phyloP scores from a whole-genome alignment of 2,329 filamentous ascomycete genomes.

The Xenosphaeropsis pyriputrescens region DNA sequence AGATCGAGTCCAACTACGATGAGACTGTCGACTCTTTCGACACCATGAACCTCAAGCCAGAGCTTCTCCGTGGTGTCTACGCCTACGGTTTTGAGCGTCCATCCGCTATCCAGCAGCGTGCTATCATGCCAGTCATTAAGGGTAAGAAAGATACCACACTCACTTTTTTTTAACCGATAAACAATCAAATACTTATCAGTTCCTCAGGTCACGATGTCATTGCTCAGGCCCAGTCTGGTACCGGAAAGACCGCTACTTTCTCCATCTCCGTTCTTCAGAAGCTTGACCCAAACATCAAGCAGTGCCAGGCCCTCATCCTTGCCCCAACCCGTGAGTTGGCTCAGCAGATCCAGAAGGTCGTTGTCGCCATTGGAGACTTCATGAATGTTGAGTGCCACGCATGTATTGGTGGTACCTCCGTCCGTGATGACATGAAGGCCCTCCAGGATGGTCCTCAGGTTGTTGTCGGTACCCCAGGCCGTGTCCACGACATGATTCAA shows the following conservation, averaged over 20 bases:
- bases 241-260: conserved; percentile 99
- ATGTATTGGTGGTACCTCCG: conserved; percentile 96
- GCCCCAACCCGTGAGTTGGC: conserved; percentile 97
- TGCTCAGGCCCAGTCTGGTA: conserved; percentile 98
- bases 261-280: conserved; percentile 98
- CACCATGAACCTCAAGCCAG: conserved; percentile 90
- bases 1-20: conserved; percentile 99
- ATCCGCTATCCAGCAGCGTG: conserved; percentile 98
- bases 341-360: conserved; percentile 99
- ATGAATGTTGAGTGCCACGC: conserved; percentile 99
- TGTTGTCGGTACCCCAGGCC: conserved; percentile 93
- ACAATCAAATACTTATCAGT: conserved; percentile 8
- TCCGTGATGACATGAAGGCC: conserved; percentile 97
- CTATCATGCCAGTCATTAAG: conserved; percentile 99
- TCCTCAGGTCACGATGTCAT: conserved; percentile 85
- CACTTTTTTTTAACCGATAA: conserved; percentile 1
- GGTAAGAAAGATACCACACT: conserved; percentile 39
- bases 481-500: conserved; percentile 99
- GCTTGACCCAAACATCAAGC: conserved; percentile 88
- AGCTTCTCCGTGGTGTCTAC: conserved; percentile 97
- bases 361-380: conserved; percentile 97
- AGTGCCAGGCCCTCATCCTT: conserved; percentile 95
- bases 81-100: conserved; percentile 99
- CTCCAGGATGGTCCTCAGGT: conserved; percentile 93
- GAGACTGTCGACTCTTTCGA: conserved; percentile 99